These are phyloP conservation scores for Betula pendula DNA, from an alignment of 306 rosid genomes.

Conservation along the genomic window DNA sequence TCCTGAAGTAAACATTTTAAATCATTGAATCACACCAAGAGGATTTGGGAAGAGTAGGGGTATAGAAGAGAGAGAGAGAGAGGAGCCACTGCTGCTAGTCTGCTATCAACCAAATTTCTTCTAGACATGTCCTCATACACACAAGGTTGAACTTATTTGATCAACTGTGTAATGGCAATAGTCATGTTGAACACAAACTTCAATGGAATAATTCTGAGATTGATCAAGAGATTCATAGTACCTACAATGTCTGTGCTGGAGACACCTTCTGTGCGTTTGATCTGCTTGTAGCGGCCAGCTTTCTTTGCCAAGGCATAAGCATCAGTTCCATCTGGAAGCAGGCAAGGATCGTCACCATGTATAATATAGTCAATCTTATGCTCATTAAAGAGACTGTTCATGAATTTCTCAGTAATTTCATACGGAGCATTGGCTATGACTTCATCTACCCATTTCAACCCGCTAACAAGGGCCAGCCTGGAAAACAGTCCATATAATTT, in stretches of 20 bases:
- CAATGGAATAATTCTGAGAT: conserved; percentile 9
- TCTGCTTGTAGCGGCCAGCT: conserved; percentile 98
- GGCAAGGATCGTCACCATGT: conserved; percentile 99
- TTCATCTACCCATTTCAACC: conserved; percentile 99
- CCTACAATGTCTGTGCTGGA: conserved; percentile 99
- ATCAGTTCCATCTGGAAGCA: conserved; percentile 99
- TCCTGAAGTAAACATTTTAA: background rate
- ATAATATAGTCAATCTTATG: conserved; percentile 92
- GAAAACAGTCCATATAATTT: conserved; percentile 32
- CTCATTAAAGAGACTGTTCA: conserved; percentile 89
- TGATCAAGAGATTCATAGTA: conserved; percentile 49
- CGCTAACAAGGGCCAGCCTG: conserved; percentile 91
- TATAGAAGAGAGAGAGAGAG: background rate
- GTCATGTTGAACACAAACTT: background rate
- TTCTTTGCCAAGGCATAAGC: conserved; percentile 95
- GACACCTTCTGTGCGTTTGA: conserved; percentile 98
- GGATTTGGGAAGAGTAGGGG: background rate
- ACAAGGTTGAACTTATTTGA: background rate
- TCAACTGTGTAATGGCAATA: background rate
- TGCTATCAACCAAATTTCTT: conserved; percentile 9
- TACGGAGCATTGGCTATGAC: conserved; percentile 96
- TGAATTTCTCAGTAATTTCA: conserved; percentile 86
- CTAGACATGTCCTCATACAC: background rate
- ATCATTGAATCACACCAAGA: background rate
- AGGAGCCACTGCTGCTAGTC: background rate